These are phyloP conservation scores for Colletotrichum gigasporum DNA, from an alignment of 2,329 filamentous ascomycete genomes.

Conservation along the genomic window DNA sequence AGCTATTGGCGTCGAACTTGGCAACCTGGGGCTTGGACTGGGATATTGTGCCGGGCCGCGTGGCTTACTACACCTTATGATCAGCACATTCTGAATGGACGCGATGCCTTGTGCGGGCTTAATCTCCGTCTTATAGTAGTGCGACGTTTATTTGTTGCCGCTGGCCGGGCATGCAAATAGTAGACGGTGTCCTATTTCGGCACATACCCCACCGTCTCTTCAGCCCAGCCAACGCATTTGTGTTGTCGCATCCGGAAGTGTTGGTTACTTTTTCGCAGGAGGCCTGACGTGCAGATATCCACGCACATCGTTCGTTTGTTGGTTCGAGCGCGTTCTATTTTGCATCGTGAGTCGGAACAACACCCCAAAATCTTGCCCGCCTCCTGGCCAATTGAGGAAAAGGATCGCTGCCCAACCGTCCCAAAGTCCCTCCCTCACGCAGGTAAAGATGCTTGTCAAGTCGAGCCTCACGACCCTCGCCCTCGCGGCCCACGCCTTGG, in stretches of 20 bases:
- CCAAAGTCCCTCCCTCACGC: no score
- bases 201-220: not conserved
- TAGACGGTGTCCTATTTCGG: no score
- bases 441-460: conserved; percentile 30
- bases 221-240: not conserved
- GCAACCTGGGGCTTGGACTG: conserved; percentile 5
- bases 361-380: no score
- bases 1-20: not conserved
- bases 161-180: no score
- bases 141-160: not conserved
- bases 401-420: conserved; percentile 7
- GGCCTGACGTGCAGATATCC: conserved; percentile 26
- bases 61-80: not conserved
- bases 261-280: not conserved
- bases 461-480: conserved; percentile 16
- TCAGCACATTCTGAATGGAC: not conserved
- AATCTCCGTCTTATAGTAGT: conserved; percentile 5
- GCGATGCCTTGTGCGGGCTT: not conserved
- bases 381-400: not conserved
- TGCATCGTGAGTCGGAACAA: no score
- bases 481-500: conserved; percentile 10
- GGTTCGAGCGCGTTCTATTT: not conserved
- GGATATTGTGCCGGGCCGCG: conserved; percentile 15
- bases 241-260: not conserved
- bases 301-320: not conserved